phyloP scores from a whole-genome alignment of 768 basidiomycete species.

The Boletus fagicola region DNA sequence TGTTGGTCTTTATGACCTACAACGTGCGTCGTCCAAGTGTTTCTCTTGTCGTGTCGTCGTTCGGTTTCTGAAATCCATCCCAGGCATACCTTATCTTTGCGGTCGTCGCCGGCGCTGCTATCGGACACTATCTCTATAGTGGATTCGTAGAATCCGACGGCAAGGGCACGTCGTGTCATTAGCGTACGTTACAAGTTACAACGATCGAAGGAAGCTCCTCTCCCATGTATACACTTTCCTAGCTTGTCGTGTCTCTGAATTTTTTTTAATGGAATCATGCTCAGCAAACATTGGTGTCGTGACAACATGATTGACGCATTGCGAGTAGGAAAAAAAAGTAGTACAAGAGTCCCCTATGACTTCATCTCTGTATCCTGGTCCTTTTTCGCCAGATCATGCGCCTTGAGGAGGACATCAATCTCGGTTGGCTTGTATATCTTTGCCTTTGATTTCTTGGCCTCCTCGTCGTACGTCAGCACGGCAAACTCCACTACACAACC shows the following conservation, averaged over 20 bases:
- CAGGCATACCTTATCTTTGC: conserved; percentile 86
- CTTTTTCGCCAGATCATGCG: conserved; percentile 85
- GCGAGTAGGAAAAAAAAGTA: not conserved
- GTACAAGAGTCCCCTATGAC: conserved; percentile 32
- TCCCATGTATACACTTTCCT: not conserved
- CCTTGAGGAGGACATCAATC: conserved; percentile 76
- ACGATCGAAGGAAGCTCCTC: not conserved
- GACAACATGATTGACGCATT: not conserved
- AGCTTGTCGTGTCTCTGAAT: not conserved
- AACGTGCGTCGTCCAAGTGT: conserved; percentile 56
- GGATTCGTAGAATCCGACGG: conserved; percentile 59
- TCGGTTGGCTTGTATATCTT: conserved; percentile 91
- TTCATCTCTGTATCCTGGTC: conserved; percentile 82
- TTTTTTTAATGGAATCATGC: not conserved
- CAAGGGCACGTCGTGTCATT: conserved; percentile 84
- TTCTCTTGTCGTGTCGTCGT: not conserved
- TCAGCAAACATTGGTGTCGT: not conserved
- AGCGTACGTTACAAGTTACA: conserved; percentile 12
- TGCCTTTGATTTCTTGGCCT: conserved; percentile 74
- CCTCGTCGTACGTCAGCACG: conserved; percentile 81
- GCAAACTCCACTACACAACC: conserved; percentile 86
- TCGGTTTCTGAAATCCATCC: not conserved
- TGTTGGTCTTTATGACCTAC: conserved; percentile 97
- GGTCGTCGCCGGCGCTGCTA: conserved; percentile 75
- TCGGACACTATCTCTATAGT: conserved; percentile 81